Conservation (phyloP, 2,329 filamentous ascomycete genomes). For the Alternaria hordeiaustralica region DNA sequence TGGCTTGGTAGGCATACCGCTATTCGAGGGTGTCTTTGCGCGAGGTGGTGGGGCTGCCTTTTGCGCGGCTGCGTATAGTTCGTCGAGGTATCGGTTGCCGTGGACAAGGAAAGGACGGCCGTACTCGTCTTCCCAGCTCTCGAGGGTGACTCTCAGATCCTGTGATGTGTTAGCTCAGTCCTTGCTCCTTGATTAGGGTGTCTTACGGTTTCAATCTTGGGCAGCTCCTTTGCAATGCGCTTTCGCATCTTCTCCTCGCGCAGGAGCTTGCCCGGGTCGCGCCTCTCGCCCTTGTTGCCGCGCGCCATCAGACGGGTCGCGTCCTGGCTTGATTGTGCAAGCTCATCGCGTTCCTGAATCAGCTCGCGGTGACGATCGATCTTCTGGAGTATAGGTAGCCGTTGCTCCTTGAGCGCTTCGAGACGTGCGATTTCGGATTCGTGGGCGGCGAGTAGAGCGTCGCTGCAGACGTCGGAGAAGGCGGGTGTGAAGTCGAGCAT, state of each 20-base stretch:
- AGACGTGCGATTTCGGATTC: conserved; percentile 87
- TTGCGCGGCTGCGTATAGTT: conserved; percentile 70
- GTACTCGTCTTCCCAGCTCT: conserved; percentile 91
- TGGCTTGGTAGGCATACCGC: conserved; percentile 40
- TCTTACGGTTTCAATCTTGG: conserved; percentile 76
- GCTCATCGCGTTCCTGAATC: conserved; percentile 83
- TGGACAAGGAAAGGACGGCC: conserved; percentile 92
- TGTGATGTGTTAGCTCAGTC: conserved; percentile 5
- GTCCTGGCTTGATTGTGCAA: conserved; percentile 91
- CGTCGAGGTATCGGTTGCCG: conserved; percentile 88
- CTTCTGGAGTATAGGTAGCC: conserved; percentile 79
- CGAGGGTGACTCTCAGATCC: conserved; percentile 79
- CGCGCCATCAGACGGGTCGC: conserved; percentile 91
- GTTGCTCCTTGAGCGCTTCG: conserved; percentile 83
- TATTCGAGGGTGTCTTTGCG: conserved; percentile 75
- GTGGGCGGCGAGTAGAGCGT: conserved; percentile 92
- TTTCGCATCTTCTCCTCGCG: conserved; percentile 99
- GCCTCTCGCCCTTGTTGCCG: conserved; percentile 89
- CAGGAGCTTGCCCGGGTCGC: conserved; percentile 91
- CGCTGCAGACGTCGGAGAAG: conserved; percentile 96
- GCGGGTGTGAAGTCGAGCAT: conserved; percentile 98
- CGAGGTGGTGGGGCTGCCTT: conserved; percentile 67
- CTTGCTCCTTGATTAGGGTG: background rate
- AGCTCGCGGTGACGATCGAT: conserved; percentile 84
- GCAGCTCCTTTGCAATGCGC: conserved; percentile 92